Evolutionary conservation across 345 rosid species (phyloP).

Genomic region (Anacardium occidentale): DNA sequence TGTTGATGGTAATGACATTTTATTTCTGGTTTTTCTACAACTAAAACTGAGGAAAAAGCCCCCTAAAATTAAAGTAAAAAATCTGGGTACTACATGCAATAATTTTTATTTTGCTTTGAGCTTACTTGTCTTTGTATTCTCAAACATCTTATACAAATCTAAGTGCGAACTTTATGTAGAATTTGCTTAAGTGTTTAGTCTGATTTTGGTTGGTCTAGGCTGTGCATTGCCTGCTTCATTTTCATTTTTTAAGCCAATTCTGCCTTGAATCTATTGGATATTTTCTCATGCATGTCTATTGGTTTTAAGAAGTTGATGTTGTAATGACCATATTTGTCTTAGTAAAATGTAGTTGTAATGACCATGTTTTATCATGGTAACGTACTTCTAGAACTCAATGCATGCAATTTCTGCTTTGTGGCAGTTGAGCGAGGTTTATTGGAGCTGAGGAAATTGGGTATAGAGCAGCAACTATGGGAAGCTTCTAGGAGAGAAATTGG

Average conservation of each 20-base stretch:
- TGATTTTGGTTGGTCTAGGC: no score
- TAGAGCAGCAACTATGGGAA: slow-evolving; percentile 92
- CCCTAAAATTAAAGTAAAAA: neutral
- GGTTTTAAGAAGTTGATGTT: no score
- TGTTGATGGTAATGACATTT: slow-evolving; percentile 55
- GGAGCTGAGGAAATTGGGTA: slow-evolving; percentile 82
- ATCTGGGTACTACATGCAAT: neutral
- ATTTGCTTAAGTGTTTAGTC: no score
- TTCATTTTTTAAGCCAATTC: no score
- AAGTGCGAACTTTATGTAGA: no score
- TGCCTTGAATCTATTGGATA: no score
- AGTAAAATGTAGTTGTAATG: neutral
- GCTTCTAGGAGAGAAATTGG: slow-evolving; percentile 69
- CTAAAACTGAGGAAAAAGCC: neutral
- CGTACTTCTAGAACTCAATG: neutral
- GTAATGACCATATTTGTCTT: no score
- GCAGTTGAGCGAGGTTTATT: slow-evolving; percentile 76
- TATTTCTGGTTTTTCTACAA: neutral
- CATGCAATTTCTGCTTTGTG: slow-evolving; percentile 1
- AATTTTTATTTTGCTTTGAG: no score
- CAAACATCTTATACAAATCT: no score
- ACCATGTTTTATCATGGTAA: neutral
- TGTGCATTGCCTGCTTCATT: no score
- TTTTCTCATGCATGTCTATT: no score
- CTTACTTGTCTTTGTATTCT: no score